These are phyloP conservation scores for Aspergillus puulaauensis DNA, from an alignment of 2,329 filamentous ascomycete species.

Conservation along the genomic window DNA sequence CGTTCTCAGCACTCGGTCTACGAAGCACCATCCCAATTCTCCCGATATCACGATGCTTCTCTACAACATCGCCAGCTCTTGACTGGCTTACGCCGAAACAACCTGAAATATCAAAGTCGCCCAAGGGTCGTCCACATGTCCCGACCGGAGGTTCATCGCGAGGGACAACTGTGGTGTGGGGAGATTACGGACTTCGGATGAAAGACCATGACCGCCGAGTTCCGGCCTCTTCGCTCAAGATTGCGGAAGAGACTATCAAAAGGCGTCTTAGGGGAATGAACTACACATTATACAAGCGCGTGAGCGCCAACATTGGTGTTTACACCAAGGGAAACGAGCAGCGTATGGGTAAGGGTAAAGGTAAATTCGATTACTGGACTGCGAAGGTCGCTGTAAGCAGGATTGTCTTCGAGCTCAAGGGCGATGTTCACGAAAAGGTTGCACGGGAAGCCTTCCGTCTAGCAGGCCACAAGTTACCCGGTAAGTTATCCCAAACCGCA, in stretches of 20 bases:
- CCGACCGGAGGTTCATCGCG: constrained; percentile 86
- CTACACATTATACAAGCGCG: constrained; percentile 87
- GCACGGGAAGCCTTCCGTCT: constrained; percentile 90
- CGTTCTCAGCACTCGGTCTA: constrained; percentile 22
- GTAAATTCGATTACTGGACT: constrained; percentile 95
- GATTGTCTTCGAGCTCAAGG: constrained; percentile 88
- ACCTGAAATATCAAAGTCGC: constrained; percentile 81
- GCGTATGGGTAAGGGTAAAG: constrained; percentile 99
- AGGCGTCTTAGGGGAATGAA: constrained; percentile 83
- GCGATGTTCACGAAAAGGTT: constrained; percentile 90
- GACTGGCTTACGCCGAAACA: constrained; percentile 82
- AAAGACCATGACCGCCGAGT: constrained; percentile 89
- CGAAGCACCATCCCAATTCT: constrained; percentile 27
- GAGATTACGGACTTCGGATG: constrained; percentile 93
- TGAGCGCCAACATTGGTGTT: constrained; percentile 90
- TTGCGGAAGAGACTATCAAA: constrained; percentile 92
- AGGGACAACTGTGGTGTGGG: constrained; percentile 94
- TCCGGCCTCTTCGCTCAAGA: constrained; percentile 79
- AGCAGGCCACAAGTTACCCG: constrained; percentile 91
- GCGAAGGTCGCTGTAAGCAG: constrained; percentile 85
- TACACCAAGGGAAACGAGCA: constrained; percentile 95
- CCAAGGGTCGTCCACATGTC: constrained; percentile 83
- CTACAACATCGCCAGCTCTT: constrained; percentile 60
- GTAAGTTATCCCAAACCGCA: constrained; percentile 50
- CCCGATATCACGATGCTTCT: constrained; percentile 64